phyloP scores from a whole-genome alignment of 345 rosid genomes.

The Eucalyptus lansdowneana region DNA sequence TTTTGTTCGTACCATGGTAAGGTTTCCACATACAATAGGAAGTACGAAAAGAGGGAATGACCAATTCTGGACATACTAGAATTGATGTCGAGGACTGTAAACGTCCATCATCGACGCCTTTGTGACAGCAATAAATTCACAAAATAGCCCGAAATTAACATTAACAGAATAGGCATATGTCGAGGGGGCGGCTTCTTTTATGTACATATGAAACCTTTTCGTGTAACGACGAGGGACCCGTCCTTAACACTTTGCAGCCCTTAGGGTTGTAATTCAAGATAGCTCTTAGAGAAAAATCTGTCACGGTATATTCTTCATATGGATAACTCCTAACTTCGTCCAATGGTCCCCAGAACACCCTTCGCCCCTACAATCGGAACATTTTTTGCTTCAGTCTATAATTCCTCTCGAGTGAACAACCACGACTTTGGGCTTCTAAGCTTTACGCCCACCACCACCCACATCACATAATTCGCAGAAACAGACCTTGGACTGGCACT shows the following conservation, averaged over 20 bases:
- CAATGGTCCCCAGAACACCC: not conserved
- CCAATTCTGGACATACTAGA: not conserved
- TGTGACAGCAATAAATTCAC: not conserved
- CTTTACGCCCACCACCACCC: not conserved
- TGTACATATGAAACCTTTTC: not conserved
- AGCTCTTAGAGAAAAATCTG: not conserved
- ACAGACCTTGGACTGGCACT: not conserved
- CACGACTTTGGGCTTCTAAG: not conserved
- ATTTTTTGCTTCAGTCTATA: not conserved
- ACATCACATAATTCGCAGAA: not conserved
- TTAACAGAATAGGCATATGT: not conserved
- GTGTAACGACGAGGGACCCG: too few species aligned
- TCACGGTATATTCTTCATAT: not conserved
- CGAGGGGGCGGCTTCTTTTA: not conserved
- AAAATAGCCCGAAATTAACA: not conserved
- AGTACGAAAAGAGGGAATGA: not conserved
- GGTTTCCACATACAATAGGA: not conserved
- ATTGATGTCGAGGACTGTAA: not conserved
- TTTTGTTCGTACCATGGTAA: not conserved
- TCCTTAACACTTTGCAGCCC: too few species aligned
- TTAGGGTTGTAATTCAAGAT: not conserved
- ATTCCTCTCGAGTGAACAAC: not conserved
- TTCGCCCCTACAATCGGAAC: not conserved
- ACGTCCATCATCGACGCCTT: not conserved
- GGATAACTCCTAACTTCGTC: not conserved